Conservation (phyloP, 371 early-diverging fungal genomes). For the Rhizomucor pusillus region DNA sequence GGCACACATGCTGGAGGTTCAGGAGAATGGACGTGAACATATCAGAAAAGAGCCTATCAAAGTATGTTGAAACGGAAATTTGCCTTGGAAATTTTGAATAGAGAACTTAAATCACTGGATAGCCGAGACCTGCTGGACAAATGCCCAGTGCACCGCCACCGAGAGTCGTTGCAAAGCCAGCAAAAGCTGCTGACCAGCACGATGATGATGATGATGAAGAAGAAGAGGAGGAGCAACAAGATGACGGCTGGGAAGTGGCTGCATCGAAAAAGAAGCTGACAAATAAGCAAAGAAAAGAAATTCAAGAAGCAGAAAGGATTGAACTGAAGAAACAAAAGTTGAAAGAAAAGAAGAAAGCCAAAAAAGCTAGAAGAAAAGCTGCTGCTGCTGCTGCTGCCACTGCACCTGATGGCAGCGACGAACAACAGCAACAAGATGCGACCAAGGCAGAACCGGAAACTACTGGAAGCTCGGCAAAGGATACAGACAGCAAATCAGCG, state of each 20-base stretch:
- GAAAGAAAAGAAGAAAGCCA: constrained; percentile 1
- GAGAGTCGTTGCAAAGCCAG: constrained; percentile 4
- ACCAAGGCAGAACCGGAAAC: not conserved
- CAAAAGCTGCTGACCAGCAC: not conserved
- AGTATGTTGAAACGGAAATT: constrained; percentile 16
- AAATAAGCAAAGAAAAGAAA: constrained; percentile 12
- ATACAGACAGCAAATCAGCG: not conserved
- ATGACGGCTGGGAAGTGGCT: constrained; percentile 42
- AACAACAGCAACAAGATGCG: not conserved
- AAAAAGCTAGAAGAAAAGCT: not conserved
- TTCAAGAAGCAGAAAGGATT: constrained; percentile 7
- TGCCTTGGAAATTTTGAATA: not conserved
- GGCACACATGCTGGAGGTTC: constrained; percentile 82
- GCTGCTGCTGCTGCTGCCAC: too few species aligned
- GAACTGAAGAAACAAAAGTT: constrained; percentile 17
- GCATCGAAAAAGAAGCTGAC: constrained; percentile 25
- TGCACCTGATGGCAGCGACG: too few species aligned
- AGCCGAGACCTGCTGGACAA: constrained; percentile 35
- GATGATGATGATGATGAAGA: constrained; percentile 48
- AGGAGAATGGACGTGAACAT: constrained; percentile 61
- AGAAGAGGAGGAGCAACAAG: too few species aligned
- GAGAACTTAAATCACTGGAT: not conserved
- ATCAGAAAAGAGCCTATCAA: constrained; percentile 63
- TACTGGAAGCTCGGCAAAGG: not conserved
- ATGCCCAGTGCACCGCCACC: constrained; percentile 47